Conservation (phyloP, 139 green algal genomes). For the Coelastrella sp. region DNA sequence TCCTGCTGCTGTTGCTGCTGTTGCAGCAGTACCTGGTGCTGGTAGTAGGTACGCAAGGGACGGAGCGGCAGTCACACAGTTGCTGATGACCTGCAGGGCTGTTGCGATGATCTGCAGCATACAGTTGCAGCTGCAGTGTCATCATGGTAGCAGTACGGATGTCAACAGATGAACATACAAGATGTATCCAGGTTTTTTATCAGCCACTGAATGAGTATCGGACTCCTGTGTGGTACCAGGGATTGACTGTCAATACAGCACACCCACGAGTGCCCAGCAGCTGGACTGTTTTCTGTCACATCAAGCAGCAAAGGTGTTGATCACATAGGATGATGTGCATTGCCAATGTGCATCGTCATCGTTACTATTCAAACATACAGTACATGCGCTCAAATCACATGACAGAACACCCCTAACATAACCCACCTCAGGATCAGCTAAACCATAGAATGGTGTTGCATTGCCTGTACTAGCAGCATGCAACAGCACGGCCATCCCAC, state of each 20-base stretch:
- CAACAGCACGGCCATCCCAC: slow-evolving; percentile 69
- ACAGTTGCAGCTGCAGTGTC: not conserved
- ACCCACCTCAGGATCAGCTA: slow-evolving; percentile 68
- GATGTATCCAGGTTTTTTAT: no score
- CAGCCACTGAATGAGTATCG: no score
- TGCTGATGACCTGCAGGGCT: slow-evolving; percentile 69
- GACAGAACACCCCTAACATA: not conserved
- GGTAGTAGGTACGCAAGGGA: slow-evolving; percentile 57
- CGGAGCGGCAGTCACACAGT: slow-evolving; percentile 64
- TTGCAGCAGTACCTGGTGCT: not conserved
- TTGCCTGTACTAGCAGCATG: slow-evolving; percentile 51
- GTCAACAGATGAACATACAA: not conserved
- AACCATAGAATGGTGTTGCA: slow-evolving; percentile 52
- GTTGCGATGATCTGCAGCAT: slow-evolving; percentile 54
- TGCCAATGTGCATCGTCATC: no score
- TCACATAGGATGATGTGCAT: not conserved
- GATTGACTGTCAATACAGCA: no score
- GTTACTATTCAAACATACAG: not conserved
- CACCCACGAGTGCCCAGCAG: no score
- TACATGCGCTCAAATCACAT: no score
- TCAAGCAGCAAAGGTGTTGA: not conserved
- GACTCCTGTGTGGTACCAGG: no score
- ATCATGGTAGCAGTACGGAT: not conserved
- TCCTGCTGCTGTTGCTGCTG: slow-evolving; percentile 3
- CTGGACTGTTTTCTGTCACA: no score